phyloP scores from a whole-genome alignment of 495 filamentous ascomycete genomes.

The Neurospora sp. region DNA sequence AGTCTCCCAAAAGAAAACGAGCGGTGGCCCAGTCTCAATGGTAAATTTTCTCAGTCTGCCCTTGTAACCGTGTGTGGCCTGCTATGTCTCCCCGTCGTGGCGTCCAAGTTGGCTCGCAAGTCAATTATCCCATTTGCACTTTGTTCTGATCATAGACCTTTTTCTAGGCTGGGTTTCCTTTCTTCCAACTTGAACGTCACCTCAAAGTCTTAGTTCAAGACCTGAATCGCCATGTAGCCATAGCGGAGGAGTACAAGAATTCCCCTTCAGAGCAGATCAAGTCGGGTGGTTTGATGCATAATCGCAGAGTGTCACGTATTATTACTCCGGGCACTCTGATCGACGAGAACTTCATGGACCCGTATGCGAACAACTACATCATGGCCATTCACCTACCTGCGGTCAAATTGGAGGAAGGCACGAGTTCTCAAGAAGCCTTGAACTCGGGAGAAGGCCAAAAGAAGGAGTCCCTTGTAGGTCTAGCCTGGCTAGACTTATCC shows the following conservation, averaged over 20 bases:
- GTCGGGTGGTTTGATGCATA: constrained; percentile 67
- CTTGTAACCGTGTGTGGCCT: neutral
- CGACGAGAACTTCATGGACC: constrained; percentile 94
- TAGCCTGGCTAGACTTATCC: constrained; percentile 92
- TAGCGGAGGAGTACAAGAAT: constrained; percentile 83
- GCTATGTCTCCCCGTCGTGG: neutral
- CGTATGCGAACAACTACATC: constrained; percentile 84
- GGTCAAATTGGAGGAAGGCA: neutral
- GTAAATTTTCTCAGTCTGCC: constrained; percentile 29
- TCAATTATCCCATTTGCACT: neutral
- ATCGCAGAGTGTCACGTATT: constrained; percentile 73
- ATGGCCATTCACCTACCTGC: constrained; percentile 54
- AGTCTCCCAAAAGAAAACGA: constrained; percentile 68
- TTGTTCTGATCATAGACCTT: constrained; percentile 19
- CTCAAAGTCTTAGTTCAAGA: constrained; percentile 90
- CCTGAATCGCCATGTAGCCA: constrained; percentile 77
- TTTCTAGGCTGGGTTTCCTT: constrained; percentile 76
- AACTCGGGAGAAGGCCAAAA: neutral
- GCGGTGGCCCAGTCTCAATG: constrained; percentile 68
- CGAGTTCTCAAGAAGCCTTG: constrained; percentile 2
- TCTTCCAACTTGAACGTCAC: constrained; percentile 82
- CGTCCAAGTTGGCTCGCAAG: neutral
- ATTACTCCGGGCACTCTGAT: constrained; percentile 92
- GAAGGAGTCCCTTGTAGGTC: constrained; percentile 44
- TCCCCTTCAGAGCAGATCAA: constrained; percentile 54